Base-by-base conservation (phyloP, 805 yeast species). In the Ogataea minuta region DNA sequence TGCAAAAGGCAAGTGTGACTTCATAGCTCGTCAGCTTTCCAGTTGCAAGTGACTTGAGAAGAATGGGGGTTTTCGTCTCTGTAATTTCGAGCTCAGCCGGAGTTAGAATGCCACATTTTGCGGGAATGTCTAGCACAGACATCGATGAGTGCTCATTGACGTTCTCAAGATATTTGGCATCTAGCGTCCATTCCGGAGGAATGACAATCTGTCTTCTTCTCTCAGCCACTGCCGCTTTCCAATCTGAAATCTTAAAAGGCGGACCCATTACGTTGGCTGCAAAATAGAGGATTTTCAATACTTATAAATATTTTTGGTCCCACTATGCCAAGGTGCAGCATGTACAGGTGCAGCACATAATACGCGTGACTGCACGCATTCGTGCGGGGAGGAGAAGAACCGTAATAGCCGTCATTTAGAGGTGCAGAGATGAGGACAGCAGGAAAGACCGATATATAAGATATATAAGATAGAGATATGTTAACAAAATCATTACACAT, bases 1-100 rank as follows among this genome's bases (percentile, higher is more conserved):
- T 60, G 27, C 59, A 55, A 43, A 50, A 59, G 1, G 62, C 58
- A 8, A 37, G 20, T 3, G 53, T 41, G n/a, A 56, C 54, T 23
- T 50, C 44, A 14, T 26, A 24, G 10, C 50, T 39, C 2, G 54
- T 32, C 9, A 53, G 29, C 26, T 43, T 24, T 7, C 56, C 54
- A 9, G 25, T 20, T 21, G 41, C 32, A 9, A 52, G 41, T 15
- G 28, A 9, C 3, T 23, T 20, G 4, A 45, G 28, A 10, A 52
- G 29, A 9, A 31, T 29, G 4, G 44, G 44, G 6, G 37, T 37
- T 12, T 35, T 37, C 17, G 23, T 13, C 35, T 46, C 61, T 2
- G 55, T 50, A 10, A 50, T 46, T 4, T 37, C 36, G 5, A 44
- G 11, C 30, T 50, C 55, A 21, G 23, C 23, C 2, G 23, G 30